Evolutionary conservation across 352 stramenopile genomes (phyloP).

Genomic region (Phytophthora colocasiae): DNA sequence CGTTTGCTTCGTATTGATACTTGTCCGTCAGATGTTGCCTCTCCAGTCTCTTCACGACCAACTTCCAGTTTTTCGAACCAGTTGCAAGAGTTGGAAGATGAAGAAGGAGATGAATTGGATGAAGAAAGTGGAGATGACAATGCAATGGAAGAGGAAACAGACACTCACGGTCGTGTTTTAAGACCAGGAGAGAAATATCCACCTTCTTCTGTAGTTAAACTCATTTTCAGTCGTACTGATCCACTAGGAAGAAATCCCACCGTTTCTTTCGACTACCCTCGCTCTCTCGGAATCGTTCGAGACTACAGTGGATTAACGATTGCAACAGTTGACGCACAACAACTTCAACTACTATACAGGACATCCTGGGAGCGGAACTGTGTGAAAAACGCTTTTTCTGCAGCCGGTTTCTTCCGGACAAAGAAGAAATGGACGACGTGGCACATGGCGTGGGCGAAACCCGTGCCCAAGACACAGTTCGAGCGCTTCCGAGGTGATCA

Average conservation of each 20-base stretch:
- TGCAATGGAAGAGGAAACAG: slow-evolving; percentile 12
- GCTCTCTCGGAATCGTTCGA: slow-evolving; percentile 61
- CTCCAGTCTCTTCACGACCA: slow-evolving; percentile 1
- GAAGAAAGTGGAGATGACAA: slow-evolving; percentile 47
- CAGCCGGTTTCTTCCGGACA: slow-evolving; percentile 72
- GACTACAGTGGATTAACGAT: slow-evolving; percentile 42
- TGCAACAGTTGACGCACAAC: slow-evolving; percentile 47
- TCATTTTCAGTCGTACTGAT: slow-evolving; percentile 62
- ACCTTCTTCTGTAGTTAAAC: slow-evolving; percentile 47
- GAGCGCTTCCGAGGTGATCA: slow-evolving; percentile 53
- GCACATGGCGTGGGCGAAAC: slow-evolving; percentile 77
- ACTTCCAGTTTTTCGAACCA: slow-evolving; percentile 13
- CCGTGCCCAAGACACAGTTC: slow-evolving; percentile 70
- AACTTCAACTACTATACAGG: slow-evolving; percentile 72
- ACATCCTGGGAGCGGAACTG: slow-evolving; percentile 93
- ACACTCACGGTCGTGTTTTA: neutral
- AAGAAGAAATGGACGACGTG: slow-evolving; percentile 65
- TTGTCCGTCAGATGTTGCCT: too few species aligned
- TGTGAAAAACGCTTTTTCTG: slow-evolving; percentile 91
- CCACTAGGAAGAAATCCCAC: slow-evolving; percentile 59
- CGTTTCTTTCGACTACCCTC: slow-evolving; percentile 92
- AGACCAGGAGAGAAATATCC: slow-evolving; percentile 46
- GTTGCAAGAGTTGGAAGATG: slow-evolving; percentile 31
- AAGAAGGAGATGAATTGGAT: slow-evolving; percentile 37
- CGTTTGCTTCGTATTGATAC: slow-evolving; percentile 45